These are phyloP conservation scores for Thinopyrum elongatum DNA, from an alignment of 176 grass and related monocot species.

Conservation along the genomic window DNA sequence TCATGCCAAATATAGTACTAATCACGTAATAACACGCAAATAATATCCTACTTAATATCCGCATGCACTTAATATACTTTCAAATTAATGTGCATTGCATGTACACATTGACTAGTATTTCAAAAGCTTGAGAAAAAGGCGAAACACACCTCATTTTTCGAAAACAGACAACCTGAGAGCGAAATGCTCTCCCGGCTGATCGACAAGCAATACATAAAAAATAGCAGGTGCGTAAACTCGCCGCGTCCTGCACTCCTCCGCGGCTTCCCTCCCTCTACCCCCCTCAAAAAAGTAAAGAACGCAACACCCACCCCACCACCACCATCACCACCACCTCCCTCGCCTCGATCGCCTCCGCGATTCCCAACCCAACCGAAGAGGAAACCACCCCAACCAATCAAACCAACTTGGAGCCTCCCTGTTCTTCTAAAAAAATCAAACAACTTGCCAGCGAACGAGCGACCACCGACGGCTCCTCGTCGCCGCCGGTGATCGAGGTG, in stretches of 20 bases:
- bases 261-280: background rate
- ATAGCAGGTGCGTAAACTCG: constrained; percentile 22
- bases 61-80: too few relatives aligned
- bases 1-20: too few relatives aligned
- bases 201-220: background rate
- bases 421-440: background rate
- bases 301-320: constrained; percentile 32
- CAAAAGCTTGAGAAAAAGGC: background rate
- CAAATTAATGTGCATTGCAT: too few relatives aligned
- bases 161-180: background rate
- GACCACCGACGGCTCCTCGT: background rate
- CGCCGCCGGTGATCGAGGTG: constrained; percentile 34
- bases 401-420: background rate
- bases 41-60: too few relatives aligned
- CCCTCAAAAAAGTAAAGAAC: constrained; percentile 34
- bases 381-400: background rate
- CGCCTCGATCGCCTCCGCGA: constrained; percentile 21
- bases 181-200: background rate
- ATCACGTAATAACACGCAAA: too few relatives aligned
- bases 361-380: constrained; percentile 16
- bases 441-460: background rate
- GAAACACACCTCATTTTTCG: background rate
- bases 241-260: constrained; percentile 18
- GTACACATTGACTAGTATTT: too few relatives aligned
- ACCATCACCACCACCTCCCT: background rate